phyloP scores from a whole-genome alignment of 2,329 filamentous ascomycete species.

The Pestalotiopsis sp. region DNA sequence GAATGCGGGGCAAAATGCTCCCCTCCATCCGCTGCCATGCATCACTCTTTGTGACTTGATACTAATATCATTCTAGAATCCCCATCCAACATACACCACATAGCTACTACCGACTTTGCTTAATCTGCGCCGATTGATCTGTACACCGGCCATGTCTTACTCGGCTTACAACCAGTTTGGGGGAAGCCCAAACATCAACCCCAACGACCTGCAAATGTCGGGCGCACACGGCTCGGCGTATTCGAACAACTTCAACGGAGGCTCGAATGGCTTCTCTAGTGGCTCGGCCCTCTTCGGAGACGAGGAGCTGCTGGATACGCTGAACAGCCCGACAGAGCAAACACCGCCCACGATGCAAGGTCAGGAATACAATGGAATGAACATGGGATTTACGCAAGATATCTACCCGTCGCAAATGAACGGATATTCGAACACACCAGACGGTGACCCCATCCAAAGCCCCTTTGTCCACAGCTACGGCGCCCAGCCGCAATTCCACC shows the following conservation, averaged over 20 bases:
- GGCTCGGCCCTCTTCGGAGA: slow-evolving; percentile 81
- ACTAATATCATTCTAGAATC: not conserved
- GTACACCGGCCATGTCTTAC: slow-evolving; percentile 49
- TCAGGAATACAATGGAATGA: slow-evolving; percentile 59
- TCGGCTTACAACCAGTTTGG: slow-evolving; percentile 59
- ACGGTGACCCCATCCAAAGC: slow-evolving; percentile 89
- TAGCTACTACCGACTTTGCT: not conserved
- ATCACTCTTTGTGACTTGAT: not conserved
- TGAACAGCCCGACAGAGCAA: slow-evolving; percentile 57
- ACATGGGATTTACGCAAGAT: slow-evolving; percentile 58
- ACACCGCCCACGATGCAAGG: slow-evolving; percentile 53
- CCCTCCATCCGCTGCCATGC: slow-evolving; percentile 16
- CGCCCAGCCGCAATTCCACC: slow-evolving; percentile 72
- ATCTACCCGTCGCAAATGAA: slow-evolving; percentile 69
- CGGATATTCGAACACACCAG: slow-evolving; percentile 87
- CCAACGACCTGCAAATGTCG: slow-evolving; percentile 77
- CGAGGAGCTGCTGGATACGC: slow-evolving; percentile 81
- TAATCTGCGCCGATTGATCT: not conserved
- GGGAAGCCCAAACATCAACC: slow-evolving; percentile 69
- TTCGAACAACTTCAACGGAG: slow-evolving; percentile 60
- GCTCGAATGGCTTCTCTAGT: slow-evolving; percentile 73
- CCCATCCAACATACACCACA: not conserved
- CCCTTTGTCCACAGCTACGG: slow-evolving; percentile 80
- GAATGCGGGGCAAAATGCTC: slow-evolving; percentile 27
- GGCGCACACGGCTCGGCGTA: slow-evolving; percentile 63